Base-by-base conservation (phyloP, 441 rosid species). In the Gossypium schwendimanii region DNA sequence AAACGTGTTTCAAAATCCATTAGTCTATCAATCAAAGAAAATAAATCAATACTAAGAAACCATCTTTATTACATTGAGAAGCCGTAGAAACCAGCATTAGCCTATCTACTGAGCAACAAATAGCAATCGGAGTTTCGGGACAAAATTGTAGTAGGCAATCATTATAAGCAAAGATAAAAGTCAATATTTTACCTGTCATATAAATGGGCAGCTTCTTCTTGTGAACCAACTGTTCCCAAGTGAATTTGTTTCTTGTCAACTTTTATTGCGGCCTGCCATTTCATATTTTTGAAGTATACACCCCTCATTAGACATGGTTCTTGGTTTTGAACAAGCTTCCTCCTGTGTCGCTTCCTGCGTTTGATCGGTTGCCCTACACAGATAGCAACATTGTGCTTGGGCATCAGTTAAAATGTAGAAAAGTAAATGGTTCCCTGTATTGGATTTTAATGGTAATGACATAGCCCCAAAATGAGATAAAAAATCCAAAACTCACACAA, bases 231-330 rank as follows among this genome's bases (percentile, higher is more conserved):
- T 39, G 45, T 39, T 39, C 45, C 45, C 12, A 39, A 39, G 45
- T 39, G 45, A 39, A 39, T 39, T 39, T 39, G 45, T 39, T 39
- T 39, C 45, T 39, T 39, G 45, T 39, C 45, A 39, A 39, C 45
- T 39, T 39, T 39, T 39, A 39, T 39, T 39, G 45, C 45, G 3
- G 45, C 45, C 45, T 39, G 45, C 45, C 45, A 39, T 39, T 39
- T 39, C 45, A 39, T 39, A 39, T 39, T 39, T 39, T 39, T 39
- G 45, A 39, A 39, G 45, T 39, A 39, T 39, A 94, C 98, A 45
- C 98, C 98, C 81, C 98, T 90, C 98, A 94, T 89, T 59, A 90
- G 76, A 81, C 98, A 94, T 26, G 86, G 89, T 83, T 94, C 97
- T 80, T 94, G 97, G 82, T 92, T 89, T 66, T 87, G 90, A 72